Conservation (phyloP, 1,284 basidiomycete genomes). For the Exobasidium cylindrosporum region DNA sequence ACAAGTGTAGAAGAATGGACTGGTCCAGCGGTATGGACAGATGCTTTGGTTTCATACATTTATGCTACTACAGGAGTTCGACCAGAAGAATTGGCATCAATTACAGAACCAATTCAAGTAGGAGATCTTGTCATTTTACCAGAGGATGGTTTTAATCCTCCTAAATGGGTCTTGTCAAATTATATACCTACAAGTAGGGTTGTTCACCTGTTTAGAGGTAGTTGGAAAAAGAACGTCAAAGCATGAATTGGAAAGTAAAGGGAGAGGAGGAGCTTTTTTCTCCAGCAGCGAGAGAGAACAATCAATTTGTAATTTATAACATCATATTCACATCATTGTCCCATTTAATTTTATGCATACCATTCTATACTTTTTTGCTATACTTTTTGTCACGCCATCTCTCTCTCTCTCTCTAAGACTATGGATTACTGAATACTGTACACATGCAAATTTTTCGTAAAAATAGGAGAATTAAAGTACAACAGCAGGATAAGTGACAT, state of each 20-base stretch:
- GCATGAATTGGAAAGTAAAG: background rate
- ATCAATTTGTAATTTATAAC: no score
- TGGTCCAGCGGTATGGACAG: conserved; percentile 30
- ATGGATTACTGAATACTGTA: no score
- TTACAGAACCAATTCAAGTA: conserved; percentile 30
- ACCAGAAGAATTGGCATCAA: conserved; percentile 24
- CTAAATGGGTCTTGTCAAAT: conserved; percentile 1
- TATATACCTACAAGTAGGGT: conserved; percentile 18
- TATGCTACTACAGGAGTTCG: conserved; percentile 28
- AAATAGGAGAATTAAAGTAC: background rate
- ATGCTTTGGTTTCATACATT: conserved; percentile 28
- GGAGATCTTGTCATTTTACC: conserved; percentile 29
- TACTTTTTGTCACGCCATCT: no score
- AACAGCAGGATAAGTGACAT: background rate
- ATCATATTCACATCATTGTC: no score
- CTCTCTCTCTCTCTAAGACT: no score
- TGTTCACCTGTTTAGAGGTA: conserved; percentile 31
- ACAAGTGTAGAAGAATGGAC: conserved; percentile 33
- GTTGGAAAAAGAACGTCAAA: conserved; percentile 21
- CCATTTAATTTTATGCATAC: no score
- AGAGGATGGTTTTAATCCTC: conserved; percentile 24
- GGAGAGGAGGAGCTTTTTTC: background rate
- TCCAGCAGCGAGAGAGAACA: no score
- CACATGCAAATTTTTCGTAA: no score
- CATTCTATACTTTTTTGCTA: no score